Evolutionary conservation across 345 rosid species (phyloP).

Genomic region (Raphanus sativus): DNA sequence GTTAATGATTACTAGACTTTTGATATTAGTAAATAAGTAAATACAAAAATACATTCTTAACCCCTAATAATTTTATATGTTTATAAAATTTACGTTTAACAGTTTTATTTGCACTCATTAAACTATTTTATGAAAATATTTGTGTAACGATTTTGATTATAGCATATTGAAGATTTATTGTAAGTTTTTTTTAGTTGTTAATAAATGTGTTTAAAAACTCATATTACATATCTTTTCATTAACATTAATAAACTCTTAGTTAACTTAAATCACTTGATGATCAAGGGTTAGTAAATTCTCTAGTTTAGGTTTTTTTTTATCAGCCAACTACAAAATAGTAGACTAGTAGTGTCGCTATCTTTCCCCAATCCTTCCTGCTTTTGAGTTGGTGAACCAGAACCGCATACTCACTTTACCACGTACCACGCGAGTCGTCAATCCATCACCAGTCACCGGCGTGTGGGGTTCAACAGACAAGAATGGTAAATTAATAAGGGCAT

Average conservation of each 20-base stretch:
- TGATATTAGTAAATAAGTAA: no score
- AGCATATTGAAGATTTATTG: neutral
- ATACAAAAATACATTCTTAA: no score
- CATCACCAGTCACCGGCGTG: neutral
- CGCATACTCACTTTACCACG: constrained; percentile 26
- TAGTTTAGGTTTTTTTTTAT: no score
- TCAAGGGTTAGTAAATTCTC: no score
- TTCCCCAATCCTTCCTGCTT: constrained; percentile 33
- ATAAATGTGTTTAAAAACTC: neutral
- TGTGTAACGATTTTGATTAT: neutral
- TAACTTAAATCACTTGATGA: no score
- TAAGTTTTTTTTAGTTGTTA: neutral
- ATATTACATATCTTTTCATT: no score
- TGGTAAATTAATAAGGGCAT: neutral
- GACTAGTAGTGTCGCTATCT: constrained; percentile 17
- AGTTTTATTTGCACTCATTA: no score
- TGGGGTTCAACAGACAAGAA: neutral
- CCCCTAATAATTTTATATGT: no score
- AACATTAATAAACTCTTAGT: no score
- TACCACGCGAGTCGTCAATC: neutral
- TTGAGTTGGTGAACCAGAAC: constrained; percentile 25
- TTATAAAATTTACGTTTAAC: no score
- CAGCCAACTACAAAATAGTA: neutral
- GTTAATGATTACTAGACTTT: no score
- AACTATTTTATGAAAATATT: neutral